A percentile compares a stretch with the other conserved stretches of the same genome.
Conservation (phyloP, 768 basidiomycete species). For the Pisolithus marmoratus region DNA sequence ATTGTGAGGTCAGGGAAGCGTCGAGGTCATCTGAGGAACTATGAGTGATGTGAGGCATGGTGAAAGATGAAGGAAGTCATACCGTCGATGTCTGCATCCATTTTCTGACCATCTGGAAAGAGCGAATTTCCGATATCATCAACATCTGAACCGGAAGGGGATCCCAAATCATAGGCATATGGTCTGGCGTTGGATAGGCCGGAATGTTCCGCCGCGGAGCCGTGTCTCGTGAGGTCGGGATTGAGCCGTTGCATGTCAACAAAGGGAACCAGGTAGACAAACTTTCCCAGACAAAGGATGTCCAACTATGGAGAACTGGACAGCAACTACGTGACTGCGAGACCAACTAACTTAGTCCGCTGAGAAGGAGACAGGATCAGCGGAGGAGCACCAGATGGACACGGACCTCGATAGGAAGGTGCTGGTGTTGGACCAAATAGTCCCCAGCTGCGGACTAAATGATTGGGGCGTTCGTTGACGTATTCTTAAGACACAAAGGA, state of each 20-base stretch:
- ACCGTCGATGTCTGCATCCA: conserved; percentile 45
- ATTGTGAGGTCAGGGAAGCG: conserved; percentile 62
- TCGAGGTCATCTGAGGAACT: conserved; percentile 33
- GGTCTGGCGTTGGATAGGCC: conserved; percentile 23
- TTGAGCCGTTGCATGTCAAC: conserved; percentile 26
- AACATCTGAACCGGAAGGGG: conserved; percentile 48
- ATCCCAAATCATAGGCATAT: conserved; percentile 42
- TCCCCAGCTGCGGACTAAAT: conserved; percentile 17
- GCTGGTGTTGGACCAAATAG: conserved; percentile 11
- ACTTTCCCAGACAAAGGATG: conserved; percentile 10
- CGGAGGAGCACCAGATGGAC: conserved; percentile 16
- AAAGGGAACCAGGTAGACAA: conserved; percentile 3
- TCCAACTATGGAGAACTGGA: not conserved
- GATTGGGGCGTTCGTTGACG: conserved; percentile 17
- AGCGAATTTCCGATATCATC: conserved; percentile 36
- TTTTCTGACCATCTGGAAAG: conserved; percentile 33
- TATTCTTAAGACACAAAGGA: conserved; percentile 13
- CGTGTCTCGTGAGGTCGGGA: conserved; percentile 17
- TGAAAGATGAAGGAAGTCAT: conserved; percentile 1
- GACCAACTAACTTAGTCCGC: conserved; percentile 4
- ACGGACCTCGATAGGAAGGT: conserved; percentile 22
- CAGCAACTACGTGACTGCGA: conserved; percentile 1
- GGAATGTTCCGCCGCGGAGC: conserved; percentile 22
- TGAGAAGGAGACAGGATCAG: conserved; percentile 24
- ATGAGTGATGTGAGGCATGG: conserved; percentile 11